phyloP scores from a whole-genome alignment of 495 filamentous ascomycete species.

The Penicillium malachiteum region DNA sequence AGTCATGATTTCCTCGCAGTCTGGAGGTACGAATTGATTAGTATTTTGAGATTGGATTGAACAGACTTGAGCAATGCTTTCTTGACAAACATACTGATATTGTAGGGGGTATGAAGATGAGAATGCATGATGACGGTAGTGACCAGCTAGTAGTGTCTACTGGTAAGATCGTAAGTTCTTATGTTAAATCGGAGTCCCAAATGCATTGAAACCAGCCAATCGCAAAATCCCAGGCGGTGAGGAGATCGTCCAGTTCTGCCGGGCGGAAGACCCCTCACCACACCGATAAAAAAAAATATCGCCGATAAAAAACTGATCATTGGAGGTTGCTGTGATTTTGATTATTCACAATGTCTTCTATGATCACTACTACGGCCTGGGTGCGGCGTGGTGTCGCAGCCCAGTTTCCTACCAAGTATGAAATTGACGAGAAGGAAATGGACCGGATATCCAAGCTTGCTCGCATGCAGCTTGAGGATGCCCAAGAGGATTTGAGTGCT shows the following conservation, averaged over 20 bases:
- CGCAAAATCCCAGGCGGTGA: conserved; percentile 34
- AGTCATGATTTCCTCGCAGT: conserved; percentile 88
- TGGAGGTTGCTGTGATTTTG: conserved; percentile 12
- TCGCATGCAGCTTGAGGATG: conserved; percentile 88
- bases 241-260: conserved; percentile 32
- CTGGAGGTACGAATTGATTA: conserved; percentile 42
- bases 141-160: neutral
- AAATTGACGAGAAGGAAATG: conserved; percentile 91
- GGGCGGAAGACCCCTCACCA: conserved; percentile 27
- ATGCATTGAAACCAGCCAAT: neutral
- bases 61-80: neutral
- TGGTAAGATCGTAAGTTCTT: neutral
- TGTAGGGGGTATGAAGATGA: conserved; percentile 88
- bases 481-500: conserved; percentile 77
- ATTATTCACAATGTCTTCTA: conserved; percentile 57
- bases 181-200: neutral
- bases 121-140: conserved; percentile 73
- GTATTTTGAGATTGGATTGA: neutral
- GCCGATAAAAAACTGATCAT: conserved; percentile 22
- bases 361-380: conserved; percentile 95
- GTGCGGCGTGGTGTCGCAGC: conserved; percentile 93
- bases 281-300: conserved; percentile 38
- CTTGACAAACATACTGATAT: conserved; percentile 60
- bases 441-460: conserved; percentile 86
- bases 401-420: conserved; percentile 84